Evolutionary conservation across 2,329 filamentous ascomycete genomes (phyloP), one percentile per base, ranked within the genome.

Genomic region (Zymoseptoria pseudotritici): DNA sequence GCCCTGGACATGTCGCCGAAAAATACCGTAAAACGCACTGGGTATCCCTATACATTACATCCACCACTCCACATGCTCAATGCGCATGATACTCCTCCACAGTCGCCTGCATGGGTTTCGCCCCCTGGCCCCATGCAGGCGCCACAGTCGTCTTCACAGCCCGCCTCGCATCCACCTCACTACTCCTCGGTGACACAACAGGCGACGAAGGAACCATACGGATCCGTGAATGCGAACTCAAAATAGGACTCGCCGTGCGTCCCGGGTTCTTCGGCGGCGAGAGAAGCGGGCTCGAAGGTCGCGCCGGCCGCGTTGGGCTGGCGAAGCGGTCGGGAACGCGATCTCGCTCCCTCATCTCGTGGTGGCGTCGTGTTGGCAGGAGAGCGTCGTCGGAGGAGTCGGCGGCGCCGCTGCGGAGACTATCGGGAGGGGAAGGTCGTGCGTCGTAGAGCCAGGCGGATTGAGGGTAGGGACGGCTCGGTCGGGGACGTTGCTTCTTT

Each of bases 371-470:
- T 17, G 36, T 7, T 2, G 36, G 36, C 36, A 46, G 17, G 36
- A 46, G 36, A 46, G 13, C 36, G 17, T 13, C 36, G 36, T 46
- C 13, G 17, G 36, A 46, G 36, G 36, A 46, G 2, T 6, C 36
- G 36, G 13, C 36, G 36, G 2, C 13, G 36, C 11, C 36, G 13
- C 13, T 7, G 36, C 36, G 36, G 13, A 46, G 36, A 46, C 36
- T 46, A n/a, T 59, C 53, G 7, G 63, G 64, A 4, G 65, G 66
- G n/a, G 65, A 62, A 13, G 62, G 60, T 4, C 62, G 29, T 17
- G 66, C 65, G 24, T 68, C 66, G 59, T 68, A 68, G 4, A 68
- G 60, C 63, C 64, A 68, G 21, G 66, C 66, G 55, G 64, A 58
- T 57, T 68, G 62, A 1, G 66, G 66, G 26, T 68, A 68, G 29